These are phyloP conservation scores for Oenanthe javanica DNA, from an alignment of 140 eudicot genomes.

Conservation along the genomic window DNA sequence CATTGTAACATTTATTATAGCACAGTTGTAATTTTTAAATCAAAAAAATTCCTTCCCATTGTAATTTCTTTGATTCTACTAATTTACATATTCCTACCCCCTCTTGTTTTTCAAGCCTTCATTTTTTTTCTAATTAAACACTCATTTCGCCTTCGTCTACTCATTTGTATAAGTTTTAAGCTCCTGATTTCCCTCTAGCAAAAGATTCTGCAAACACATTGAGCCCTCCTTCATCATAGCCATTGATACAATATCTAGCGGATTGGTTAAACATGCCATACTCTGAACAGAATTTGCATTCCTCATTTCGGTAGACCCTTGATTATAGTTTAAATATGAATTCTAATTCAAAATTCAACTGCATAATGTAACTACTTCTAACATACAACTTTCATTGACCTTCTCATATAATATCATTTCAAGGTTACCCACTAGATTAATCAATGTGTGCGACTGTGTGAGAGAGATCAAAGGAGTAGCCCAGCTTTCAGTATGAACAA, in stretches of 20 bases:
- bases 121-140: background rate
- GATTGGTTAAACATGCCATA: too few relatives aligned
- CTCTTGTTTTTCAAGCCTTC: background rate
- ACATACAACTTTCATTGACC: background rate
- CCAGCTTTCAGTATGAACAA: constrained; percentile 85
- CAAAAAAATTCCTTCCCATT: background rate
- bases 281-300: too few relatives aligned
- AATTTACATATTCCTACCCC: background rate
- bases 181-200: too few relatives aligned
- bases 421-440: background rate
- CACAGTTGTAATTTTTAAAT: background rate
- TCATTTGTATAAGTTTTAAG: too few relatives aligned
- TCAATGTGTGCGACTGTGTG: background rate
- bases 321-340: too few relatives aligned
- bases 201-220: too few relatives aligned
- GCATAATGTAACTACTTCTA: background rate
- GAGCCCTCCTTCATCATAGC: too few relatives aligned
- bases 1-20: background rate
- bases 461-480: constrained; percentile 28
- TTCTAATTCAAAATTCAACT: background rate
- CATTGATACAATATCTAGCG: too few relatives aligned
- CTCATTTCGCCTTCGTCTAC: background rate
- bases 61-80: background rate
- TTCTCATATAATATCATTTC: background rate
- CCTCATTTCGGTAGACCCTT: too few relatives aligned